phyloP scores from a whole-genome alignment of 1,284 basidiomycete species.

The Cyathus olla region DNA sequence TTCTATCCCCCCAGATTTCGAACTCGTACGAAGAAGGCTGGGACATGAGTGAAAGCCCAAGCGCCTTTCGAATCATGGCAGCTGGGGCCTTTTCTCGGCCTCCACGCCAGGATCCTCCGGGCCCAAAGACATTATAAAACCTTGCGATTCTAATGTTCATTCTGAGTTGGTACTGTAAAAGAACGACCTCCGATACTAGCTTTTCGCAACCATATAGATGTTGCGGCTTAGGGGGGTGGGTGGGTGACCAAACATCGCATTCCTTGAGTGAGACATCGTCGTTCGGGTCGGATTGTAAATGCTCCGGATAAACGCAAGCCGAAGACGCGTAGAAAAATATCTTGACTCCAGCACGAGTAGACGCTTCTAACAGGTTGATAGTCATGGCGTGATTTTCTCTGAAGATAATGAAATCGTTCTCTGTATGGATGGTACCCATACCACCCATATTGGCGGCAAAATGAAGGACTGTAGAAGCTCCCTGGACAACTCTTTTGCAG shows the following conservation, averaged over 20 bases:
- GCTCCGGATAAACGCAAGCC: constrained; percentile 66
- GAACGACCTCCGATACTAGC: constrained; percentile 59
- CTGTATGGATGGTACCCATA: constrained; percentile 67
- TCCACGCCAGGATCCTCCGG: too few relatives aligned
- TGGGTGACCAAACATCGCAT: constrained; percentile 48
- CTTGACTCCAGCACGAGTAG: constrained; percentile 47
- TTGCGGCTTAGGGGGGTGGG: constrained; percentile 54
- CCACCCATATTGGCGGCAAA: constrained; percentile 72
- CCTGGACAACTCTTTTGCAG: constrained; percentile 49
- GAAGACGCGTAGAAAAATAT: constrained; percentile 68
- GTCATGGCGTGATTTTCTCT: constrained; percentile 62
- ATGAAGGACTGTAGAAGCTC: constrained; percentile 59
- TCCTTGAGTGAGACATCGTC: constrained; percentile 58
- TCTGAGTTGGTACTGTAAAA: constrained; percentile 41
- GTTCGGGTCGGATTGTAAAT: constrained; percentile 45
- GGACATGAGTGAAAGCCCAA: too few relatives aligned
- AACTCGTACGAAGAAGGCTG: too few relatives aligned
- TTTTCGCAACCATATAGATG: constrained; percentile 73
- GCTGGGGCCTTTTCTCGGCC: too few relatives aligned
- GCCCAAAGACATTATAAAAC: too few relatives aligned
- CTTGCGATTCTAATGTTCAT: constrained; percentile 61
- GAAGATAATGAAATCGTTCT: constrained; percentile 63
- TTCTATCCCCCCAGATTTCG: too few relatives aligned
- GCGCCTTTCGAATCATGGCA: too few relatives aligned
- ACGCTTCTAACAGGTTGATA: constrained; percentile 55